Conservation (phyloP, 306 rosid genomes). For the Lathyrus tuberosus region DNA sequence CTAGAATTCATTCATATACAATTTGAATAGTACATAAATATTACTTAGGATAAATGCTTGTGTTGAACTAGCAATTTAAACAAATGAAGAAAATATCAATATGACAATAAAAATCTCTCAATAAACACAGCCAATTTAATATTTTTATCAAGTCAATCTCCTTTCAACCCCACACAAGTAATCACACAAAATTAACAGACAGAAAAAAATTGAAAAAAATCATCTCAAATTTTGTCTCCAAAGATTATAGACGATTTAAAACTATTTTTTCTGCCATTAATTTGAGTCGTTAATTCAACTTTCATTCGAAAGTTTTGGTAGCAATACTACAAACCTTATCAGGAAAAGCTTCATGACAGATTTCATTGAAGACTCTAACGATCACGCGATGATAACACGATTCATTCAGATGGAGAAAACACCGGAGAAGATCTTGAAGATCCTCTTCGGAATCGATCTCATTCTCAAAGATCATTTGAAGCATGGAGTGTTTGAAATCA, state of each 20-base stretch:
- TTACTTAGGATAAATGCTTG: background rate
- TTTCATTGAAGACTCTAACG: constrained; percentile 48
- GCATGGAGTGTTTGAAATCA: constrained; percentile 66
- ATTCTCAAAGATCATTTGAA: constrained; percentile 70
- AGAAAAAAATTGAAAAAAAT: background rate
- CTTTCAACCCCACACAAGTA: background rate
- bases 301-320: background rate
- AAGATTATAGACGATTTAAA: background rate
- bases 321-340: constrained; percentile 18
- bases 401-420: constrained; percentile 58
- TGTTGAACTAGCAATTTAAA: background rate
- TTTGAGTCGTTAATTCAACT: background rate
- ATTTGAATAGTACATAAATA: background rate
- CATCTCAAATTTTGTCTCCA: background rate
- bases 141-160: background rate
- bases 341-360: constrained; percentile 52
- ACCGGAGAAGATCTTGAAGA: constrained; percentile 56
- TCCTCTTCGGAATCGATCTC: constrained; percentile 52
- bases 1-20: background rate
- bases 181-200: background rate
- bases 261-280: background rate
- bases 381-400: constrained; percentile 47
- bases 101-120: background rate
- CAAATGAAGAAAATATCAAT: background rate
- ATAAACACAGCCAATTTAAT: background rate